Evolutionary conservation across 257 asterid species (phyloP), one percentile per base, ranked within the genome.

Genomic region (Nyctanthes arbortristis): DNA sequence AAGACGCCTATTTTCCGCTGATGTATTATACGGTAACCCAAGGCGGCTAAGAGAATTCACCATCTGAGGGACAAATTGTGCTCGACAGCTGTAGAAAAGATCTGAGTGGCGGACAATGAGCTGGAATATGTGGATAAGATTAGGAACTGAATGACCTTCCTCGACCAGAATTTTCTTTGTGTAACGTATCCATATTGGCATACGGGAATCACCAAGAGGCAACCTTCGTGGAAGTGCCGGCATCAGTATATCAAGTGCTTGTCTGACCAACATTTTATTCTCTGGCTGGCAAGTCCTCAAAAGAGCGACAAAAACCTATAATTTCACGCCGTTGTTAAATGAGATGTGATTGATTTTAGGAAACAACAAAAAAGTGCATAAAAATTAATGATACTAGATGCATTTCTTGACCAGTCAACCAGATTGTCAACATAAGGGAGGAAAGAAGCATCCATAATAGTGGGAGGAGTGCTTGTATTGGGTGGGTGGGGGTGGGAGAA

Each of bases 111-210:
- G 97, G 69, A 91, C 99, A 75, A 94, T 89, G 71, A 94, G 99
- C 92, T 94, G 99, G 86, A 94, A 94, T 79, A 94, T 94, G 84
- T 94, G 99, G 78, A 94, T 94, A 72, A 94, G 92, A 78, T 94
- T 94, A 40, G 99, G 97, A 72, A 91, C 87, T 13, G 99, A 94
- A 78, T 94, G 97, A 28, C 99, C 99, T 82, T 94, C 99, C 88
- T 94, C 99, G 43, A 94, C 99, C 65, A 94, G 87, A 47, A 94
- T 94, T 77, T 94, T 94, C 83, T 91, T 94, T 3, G 99, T 94
- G 84, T 94, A 94, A 40, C 99, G 97, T 80, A 94, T 94, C 99
- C 99, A 94, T 74, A 94, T 94, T 57, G 99, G 97, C 97, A 94
- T 94, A 29, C 97, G 99, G 32, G 96, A 89, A 73, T 94, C 99